phyloP scores from a whole-genome alignment of 148 eudicot species.

The Heliamphora exappendiculata region DNA sequence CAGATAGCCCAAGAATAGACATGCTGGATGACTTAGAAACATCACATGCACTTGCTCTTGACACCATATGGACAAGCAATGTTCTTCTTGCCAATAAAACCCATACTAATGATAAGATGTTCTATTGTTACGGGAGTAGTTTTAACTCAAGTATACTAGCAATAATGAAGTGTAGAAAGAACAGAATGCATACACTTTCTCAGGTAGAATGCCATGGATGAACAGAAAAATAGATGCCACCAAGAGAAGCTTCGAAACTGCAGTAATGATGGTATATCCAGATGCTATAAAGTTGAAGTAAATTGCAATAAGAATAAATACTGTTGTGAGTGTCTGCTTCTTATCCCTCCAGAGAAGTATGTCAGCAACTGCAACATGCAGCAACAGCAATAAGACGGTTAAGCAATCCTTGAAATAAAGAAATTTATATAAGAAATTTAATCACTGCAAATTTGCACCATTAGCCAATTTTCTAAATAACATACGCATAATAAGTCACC shows the following conservation, averaged over 20 bases:
- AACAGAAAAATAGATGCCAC: conserved; percentile 49
- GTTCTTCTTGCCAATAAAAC: background rate
- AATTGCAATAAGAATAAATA: conserved; percentile 50
- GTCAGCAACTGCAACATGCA: conserved; percentile 70
- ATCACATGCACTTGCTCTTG: background rate
- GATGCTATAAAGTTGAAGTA: conserved; percentile 64
- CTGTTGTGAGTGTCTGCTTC: conserved; percentile 38
- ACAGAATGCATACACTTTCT: conserved; percentile 46
- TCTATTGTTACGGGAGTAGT: background rate
- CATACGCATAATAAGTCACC: background rate
- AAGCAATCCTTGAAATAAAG: background rate
- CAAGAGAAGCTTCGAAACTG: conserved; percentile 56
- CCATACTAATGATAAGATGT: background rate
- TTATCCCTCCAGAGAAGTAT: conserved; percentile 75
- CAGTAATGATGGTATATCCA: conserved; percentile 56
- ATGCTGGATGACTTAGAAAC: background rate
- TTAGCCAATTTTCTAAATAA: background rate
- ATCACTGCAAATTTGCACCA: background rate
- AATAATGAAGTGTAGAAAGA: background rate
- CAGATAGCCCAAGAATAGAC: background rate
- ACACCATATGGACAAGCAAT: background rate
- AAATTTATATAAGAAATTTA: background rate
- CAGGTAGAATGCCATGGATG: conserved; percentile 63
- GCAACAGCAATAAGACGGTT: conserved; percentile 1
- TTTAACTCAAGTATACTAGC: background rate